Conservation (phyloP, 495 filamentous ascomycete genomes). For the Lasiosphaeria hispida region DNA sequence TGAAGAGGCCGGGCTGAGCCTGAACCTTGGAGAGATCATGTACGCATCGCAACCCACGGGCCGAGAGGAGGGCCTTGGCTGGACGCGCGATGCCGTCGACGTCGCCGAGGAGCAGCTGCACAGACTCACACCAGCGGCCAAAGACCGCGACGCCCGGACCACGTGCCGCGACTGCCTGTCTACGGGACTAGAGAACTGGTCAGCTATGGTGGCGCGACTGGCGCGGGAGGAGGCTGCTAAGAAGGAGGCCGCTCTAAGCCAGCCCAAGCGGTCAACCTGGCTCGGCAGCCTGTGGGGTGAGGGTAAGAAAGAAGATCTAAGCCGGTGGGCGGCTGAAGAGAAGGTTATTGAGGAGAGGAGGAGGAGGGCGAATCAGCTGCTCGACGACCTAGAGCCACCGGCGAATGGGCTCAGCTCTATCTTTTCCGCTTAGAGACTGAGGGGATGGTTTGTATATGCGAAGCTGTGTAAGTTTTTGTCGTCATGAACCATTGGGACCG, state of each 20-base stretch:
- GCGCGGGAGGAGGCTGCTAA: conserved; percentile 51
- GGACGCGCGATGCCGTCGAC: conserved; percentile 83
- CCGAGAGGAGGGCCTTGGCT: conserved; percentile 68
- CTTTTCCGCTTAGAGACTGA: conserved; percentile 34
- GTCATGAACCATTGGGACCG: no score
- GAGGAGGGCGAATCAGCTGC: conserved; percentile 41
- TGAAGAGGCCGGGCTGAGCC: conserved; percentile 80
- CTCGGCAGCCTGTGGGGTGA: conserved; percentile 51
- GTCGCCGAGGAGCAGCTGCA: conserved; percentile 53
- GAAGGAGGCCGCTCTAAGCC: conserved; percentile 20
- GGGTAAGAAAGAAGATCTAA: conserved; percentile 21
- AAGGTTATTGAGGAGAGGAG: conserved; percentile 50
- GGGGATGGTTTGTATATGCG: neutral
- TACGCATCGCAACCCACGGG: conserved; percentile 51
- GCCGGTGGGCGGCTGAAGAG: conserved; percentile 52
- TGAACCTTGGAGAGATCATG: conserved; percentile 91
- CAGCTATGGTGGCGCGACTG: conserved; percentile 62
- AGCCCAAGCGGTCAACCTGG: conserved; percentile 22
- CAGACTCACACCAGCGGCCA: conserved; percentile 17
- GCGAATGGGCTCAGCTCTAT: conserved; percentile 34
- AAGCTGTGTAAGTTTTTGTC: no score
- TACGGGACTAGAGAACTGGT: conserved; percentile 73
- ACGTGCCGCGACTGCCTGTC: conserved; percentile 70
- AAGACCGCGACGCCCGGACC: conserved; percentile 36
- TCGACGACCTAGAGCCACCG: conserved; percentile 46